Base-by-base conservation (phyloP, 2,329 filamentous ascomycete genomes). In the Calonectria hongkongensis region DNA sequence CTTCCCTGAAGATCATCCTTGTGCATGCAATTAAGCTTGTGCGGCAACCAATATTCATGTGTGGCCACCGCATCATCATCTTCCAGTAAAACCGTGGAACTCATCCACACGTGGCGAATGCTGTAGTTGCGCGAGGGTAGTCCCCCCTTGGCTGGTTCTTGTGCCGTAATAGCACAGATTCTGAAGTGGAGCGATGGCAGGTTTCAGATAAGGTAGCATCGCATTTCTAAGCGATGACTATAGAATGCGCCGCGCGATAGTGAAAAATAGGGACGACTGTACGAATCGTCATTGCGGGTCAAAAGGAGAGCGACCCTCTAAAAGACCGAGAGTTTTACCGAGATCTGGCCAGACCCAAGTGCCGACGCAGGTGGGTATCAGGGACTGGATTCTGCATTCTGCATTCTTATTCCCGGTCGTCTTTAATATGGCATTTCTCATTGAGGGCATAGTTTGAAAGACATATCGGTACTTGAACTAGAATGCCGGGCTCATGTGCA, bases 171-270 rank as follows among this genome's bases (percentile, higher is more conserved):
- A 5, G 54, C 39, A 33, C n/a, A 36, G 33, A 25, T 41, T 5
- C 1, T 10, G 15, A 3, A 15, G 54, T 60, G 54, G 54, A 60
- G 33, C 8, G 13, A 16, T 18, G 8, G 33, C 33, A 39, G 30
- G 54, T 41, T 60, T 60, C 25, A 39, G 33, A 60, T 41, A 60
- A 60, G 33, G 39, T 36, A 39, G 30, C 18, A 39, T 60, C 30
- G 5, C n/a, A 60, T 60, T 60, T 39, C 54, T 60, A 60, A 60
- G 54, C 21, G 25, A 60, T 60, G n/a, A 60, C 54, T 25, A 10
- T 48, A 48, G 45, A 60, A 41, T 60, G 54, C 54, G 39, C 33
- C 21, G 25, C 54, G 13, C 54, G 39, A 60, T 41, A 27, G 25
- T 27, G 39, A 21, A 15, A 60, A 60, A 10, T 27, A 60, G 27